Evolutionary conservation across 2,329 filamentous ascomycete genomes (phyloP).

Genomic region (Talaromyces piceae): DNA sequence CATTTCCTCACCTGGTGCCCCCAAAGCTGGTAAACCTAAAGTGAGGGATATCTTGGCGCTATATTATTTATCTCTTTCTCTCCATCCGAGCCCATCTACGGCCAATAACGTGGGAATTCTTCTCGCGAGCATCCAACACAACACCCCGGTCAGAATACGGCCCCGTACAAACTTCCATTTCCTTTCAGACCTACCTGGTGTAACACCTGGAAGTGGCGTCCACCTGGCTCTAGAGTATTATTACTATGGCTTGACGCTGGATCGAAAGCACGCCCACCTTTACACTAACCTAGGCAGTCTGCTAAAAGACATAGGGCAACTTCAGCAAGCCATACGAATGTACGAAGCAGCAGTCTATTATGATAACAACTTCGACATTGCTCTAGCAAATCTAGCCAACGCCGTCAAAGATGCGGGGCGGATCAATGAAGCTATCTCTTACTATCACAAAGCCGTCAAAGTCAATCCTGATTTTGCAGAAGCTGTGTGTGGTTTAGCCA

Average conservation of each 20-base stretch:
- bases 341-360: conserved; percentile 91
- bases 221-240: conserved; percentile 88
- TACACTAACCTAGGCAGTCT: conserved; percentile 95
- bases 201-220: conserved; percentile 77
- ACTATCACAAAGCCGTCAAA: conserved; percentile 81
- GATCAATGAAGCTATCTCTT: conserved; percentile 83
- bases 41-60: conserved; percentile 89
- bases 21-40: conserved; percentile 55
- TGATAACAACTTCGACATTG: conserved; percentile 93
- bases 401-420: conserved; percentile 94
- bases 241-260: conserved; percentile 82
- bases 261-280: conserved; percentile 84
- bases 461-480: conserved; percentile 96
- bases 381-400: conserved; percentile 90
- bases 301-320: conserved; percentile 90
- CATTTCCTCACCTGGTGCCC: conserved; percentile 49
- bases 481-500: conserved; percentile 90
- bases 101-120: conserved; percentile 98
- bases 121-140: conserved; percentile 86
- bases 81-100: conserved; percentile 93
- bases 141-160: conserved; percentile 33
- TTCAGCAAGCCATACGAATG: conserved; percentile 89
- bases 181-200: conserved; percentile 58
- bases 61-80: conserved; percentile 88
- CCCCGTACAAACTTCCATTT: conserved; percentile 27